Base-by-base conservation (phyloP, 2,329 filamentous ascomycete genomes). In the Fusarium nurragi region DNA sequence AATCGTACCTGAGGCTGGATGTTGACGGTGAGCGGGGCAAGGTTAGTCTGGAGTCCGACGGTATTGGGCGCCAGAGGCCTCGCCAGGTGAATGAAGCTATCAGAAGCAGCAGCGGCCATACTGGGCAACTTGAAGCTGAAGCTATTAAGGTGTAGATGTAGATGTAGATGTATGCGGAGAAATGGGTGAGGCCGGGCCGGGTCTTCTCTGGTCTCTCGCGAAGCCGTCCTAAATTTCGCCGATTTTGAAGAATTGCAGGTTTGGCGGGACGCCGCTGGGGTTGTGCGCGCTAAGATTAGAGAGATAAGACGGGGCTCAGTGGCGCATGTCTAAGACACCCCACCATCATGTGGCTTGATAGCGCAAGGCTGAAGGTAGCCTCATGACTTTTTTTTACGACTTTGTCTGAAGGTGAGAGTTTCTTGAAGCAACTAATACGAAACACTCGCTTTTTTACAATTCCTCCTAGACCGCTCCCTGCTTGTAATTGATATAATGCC, bases 31-130 rank as follows among this genome's bases (percentile, higher is more conserved):
- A 99, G 88, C 80, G 95, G 95, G 80, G 93, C 90, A 78, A 93
- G 94, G 73, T 90, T 93, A 75, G 90, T 89, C 80, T 93, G 91
- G 76, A 91, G 88, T 77, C 91, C 91, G 73, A 93, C 84, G 60
- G 87, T 84, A 65, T 90, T 89, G 71, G 93, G 93, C 78, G 93
- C 93, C 75, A 98, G 85, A 74, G 95, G 95, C 79, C 95, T 89
- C 76, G 94, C 90, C 71, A 99, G 90, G 80, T 99, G 95, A 75
- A 98, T 89, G 84, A 97, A 98, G 68, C 91, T 90, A 79, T 94
- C 91, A 74, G 87, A 85, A 78, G 89, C 83, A 76, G 89, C 83
- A 76, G 87, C 83, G 79, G 92, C 90, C 93, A 97, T 97, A 80
- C 75, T 93, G 86, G 80, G 81, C 79, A 78, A 64, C 64, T 47